Percentiles rank a stretch among this genome's conserved stretches.
Evolutionary conservation across 306 rosid genomes (phyloP).

Genomic region (Cicer cuneatum): DNA sequence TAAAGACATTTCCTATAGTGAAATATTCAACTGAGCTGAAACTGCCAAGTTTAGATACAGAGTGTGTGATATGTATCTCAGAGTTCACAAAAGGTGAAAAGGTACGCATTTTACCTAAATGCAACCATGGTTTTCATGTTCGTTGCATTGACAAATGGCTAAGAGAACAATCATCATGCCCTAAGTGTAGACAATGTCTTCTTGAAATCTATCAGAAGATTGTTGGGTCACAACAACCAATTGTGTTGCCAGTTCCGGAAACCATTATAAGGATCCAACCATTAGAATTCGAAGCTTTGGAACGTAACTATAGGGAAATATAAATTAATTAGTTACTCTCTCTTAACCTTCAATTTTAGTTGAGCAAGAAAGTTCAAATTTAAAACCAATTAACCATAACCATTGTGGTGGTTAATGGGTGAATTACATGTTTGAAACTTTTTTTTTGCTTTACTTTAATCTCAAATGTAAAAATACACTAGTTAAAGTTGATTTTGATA

Average conservation of each 20-base stretch:
- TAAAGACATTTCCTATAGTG: slow-evolving; percentile 64
- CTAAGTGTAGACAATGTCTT: slow-evolving; percentile 81
- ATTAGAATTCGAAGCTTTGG: slow-evolving; percentile 62
- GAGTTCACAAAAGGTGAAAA: slow-evolving; percentile 67
- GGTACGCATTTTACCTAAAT: slow-evolving; percentile 76
- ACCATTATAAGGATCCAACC: slow-evolving; percentile 57
- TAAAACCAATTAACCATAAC: too few relatives aligned
- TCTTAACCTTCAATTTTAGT: not conserved
- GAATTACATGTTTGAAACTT: not conserved
- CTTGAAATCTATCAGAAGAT: slow-evolving; percentile 72
- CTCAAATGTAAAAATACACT: not conserved
- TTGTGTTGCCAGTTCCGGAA: slow-evolving; percentile 47
- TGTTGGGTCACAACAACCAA: slow-evolving; percentile 48
- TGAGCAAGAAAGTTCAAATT: too few relatives aligned
- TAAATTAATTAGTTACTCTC: not conserved
- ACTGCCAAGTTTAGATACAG: slow-evolving; percentile 60
- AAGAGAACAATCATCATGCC: slow-evolving; percentile 82
- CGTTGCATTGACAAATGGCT: slow-evolving; percentile 90
- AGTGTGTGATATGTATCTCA: slow-evolving; percentile 77
- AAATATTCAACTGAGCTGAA: slow-evolving; percentile 61
- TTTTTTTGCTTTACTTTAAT: not conserved
- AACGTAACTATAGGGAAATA: slow-evolving; percentile 60
- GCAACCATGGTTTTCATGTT: slow-evolving; percentile 88
- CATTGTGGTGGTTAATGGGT: too few relatives aligned
- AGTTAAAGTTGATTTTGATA: not conserved